A percentile compares a stretch with the other conserved stretches of the same genome.
Evolutionary conservation across 1,284 basidiomycete genomes (phyloP).

Genomic region (Neotropicomus parvogracilis): DNA sequence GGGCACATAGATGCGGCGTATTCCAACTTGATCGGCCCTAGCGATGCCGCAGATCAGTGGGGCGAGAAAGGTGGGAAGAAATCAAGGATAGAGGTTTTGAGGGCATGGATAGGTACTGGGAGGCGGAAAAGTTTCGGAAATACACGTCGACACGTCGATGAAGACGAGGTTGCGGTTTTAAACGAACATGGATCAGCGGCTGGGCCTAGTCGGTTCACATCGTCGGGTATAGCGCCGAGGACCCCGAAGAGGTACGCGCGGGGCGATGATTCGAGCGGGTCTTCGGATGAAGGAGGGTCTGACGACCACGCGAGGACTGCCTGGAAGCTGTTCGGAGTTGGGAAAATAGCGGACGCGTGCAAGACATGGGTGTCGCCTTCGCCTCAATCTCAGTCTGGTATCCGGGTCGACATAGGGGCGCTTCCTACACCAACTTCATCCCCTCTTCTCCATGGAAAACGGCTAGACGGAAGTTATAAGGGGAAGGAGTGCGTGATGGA

Average conservation of each 20-base stretch:
- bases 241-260: constrained; percentile 6
- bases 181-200: neutral
- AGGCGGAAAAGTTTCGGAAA: constrained; percentile 27
- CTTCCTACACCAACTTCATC: constrained; percentile 31
- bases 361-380: constrained; percentile 24
- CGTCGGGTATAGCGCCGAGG: neutral
- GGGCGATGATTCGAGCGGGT: constrained; percentile 39
- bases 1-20: constrained; percentile 46
- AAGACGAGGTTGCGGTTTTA: neutral
- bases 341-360: constrained; percentile 14
- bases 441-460: constrained; percentile 12
- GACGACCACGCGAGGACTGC: constrained; percentile 50
- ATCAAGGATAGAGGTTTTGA: constrained; percentile 44
- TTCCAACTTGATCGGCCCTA: constrained; percentile 56
- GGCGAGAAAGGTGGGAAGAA: constrained; percentile 45
- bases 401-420: neutral
- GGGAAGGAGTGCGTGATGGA: constrained; percentile 10
- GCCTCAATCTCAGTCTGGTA: constrained; percentile 3
- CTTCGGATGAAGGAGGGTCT: constrained; percentile 43
- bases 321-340: constrained; percentile 44
- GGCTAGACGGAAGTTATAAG: neutral
- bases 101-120: constrained; percentile 39
- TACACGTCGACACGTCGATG: constrained; percentile 12
- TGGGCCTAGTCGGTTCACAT: neutral
- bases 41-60: constrained; percentile 50